Evolutionary conservation across 2,329 filamentous ascomycete species (phyloP).

Genomic region (Simplicillium aogashimaense): DNA sequence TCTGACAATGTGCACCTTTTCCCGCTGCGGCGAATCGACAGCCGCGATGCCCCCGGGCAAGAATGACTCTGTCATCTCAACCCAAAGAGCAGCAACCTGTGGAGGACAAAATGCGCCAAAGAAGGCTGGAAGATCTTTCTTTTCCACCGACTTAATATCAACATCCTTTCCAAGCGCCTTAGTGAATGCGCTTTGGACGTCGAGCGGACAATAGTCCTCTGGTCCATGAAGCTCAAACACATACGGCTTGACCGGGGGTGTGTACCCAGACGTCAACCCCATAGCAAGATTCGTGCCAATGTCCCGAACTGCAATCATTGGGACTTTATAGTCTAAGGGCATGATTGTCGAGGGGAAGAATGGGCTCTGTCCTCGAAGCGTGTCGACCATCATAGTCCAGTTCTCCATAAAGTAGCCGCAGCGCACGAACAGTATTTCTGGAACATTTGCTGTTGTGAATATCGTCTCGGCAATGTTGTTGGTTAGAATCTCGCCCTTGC

Average conservation of each 20-base stretch:
- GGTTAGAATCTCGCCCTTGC: conserved; percentile 24
- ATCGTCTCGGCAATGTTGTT: conserved; percentile 22
- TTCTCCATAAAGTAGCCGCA: conserved; percentile 29
- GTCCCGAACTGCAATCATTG: conserved; percentile 19
- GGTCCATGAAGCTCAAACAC: conserved; percentile 22
- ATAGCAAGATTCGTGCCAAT: conserved; percentile 15
- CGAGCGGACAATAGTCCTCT: conserved; percentile 14
- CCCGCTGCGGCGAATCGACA: conserved; percentile 7
- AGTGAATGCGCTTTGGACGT: conserved; percentile 19
- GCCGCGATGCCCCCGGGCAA: conserved; percentile 15
- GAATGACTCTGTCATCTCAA: conserved; percentile 19
- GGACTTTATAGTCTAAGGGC: conserved; percentile 19
- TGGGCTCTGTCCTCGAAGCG: conserved; percentile 13
- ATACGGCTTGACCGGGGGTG: conserved; percentile 12
- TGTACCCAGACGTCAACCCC: conserved; percentile 11
- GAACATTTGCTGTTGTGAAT: conserved; percentile 8
- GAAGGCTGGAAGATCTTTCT: conserved; percentile 11
- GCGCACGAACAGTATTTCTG: conserved; percentile 19
- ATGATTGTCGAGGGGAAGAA: conserved; percentile 24
- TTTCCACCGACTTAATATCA: conserved; percentile 16
- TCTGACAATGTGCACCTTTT: conserved; percentile 10
- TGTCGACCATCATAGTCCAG: conserved; percentile 18
- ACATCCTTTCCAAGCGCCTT: conserved; percentile 15
- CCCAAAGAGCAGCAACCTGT: conserved; percentile 14
- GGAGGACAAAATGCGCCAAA: conserved; percentile 14